Percentiles rank a stretch among this genome's conserved stretches.
phyloP scores from a whole-genome alignment of 2,329 filamentous ascomycete species.

The Epichloe brachyelytri region DNA sequence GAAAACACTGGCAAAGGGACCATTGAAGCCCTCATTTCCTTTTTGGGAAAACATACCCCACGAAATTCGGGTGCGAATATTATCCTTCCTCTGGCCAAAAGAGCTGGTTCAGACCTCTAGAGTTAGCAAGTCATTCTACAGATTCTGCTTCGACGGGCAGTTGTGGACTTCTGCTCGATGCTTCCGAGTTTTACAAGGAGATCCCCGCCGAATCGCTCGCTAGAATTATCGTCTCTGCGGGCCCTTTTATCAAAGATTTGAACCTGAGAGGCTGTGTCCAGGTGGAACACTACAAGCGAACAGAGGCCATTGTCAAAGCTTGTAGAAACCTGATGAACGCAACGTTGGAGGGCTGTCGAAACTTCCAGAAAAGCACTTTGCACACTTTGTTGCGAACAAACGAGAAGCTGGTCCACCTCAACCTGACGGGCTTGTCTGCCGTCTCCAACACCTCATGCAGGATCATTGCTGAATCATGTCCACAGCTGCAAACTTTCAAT shows the following conservation, averaged over 20 bases:
- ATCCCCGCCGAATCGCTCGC: slow-evolving; percentile 76
- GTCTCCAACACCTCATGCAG: slow-evolving; percentile 78
- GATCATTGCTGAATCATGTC: slow-evolving; percentile 70
- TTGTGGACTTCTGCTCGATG: slow-evolving; percentile 78
- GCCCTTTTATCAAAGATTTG: slow-evolving; percentile 80
- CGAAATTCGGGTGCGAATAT: slow-evolving; percentile 68
- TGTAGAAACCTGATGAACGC: slow-evolving; percentile 82
- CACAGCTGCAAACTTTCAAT: slow-evolving; percentile 71
- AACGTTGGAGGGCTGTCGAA: slow-evolving; percentile 79
- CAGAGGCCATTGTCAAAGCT: slow-evolving; percentile 64
- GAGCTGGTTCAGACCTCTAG: slow-evolving; percentile 68
- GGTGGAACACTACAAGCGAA: slow-evolving; percentile 66
- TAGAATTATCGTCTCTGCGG: slow-evolving; percentile 72
- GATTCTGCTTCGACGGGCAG: slow-evolving; percentile 86
- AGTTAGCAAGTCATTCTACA: slow-evolving; percentile 67
- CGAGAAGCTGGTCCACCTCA: slow-evolving; percentile 65
- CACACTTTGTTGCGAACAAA: slow-evolving; percentile 67
- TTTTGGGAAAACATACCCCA: slow-evolving; percentile 74
- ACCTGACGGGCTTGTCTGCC: slow-evolving; percentile 67
- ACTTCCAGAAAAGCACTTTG: slow-evolving; percentile 66
- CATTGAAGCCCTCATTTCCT: slow-evolving; percentile 33
- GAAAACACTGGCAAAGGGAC: slow-evolving; percentile 9
- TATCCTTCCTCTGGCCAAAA: slow-evolving; percentile 64
- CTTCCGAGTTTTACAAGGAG: slow-evolving; percentile 72
- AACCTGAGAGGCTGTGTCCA: slow-evolving; percentile 89